Evolutionary conservation across 2,329 filamentous ascomycete species (phyloP), one percentile per base, ranked within the genome.

Genomic region (Tolypocladium amazonense): DNA sequence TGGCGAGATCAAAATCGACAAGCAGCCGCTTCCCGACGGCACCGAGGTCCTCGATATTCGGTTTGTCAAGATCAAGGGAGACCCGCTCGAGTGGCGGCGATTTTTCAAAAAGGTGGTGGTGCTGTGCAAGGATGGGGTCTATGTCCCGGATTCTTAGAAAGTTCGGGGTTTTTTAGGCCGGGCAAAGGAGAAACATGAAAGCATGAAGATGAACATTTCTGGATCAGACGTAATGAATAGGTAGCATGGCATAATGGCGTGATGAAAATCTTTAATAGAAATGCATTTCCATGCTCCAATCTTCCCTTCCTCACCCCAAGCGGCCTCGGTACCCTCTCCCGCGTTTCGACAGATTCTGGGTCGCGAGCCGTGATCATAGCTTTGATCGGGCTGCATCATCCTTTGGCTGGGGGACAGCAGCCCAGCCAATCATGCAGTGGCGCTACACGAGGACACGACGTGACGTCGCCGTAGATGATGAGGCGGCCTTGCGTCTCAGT

Each of bases 71-170:
- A 82, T 90, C 58, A 97, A 96, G 76, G 94, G 94, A 7, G 94
- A 99, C 77, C 94, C 94, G 6, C 76, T 99, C 56, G 93, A 97
- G 77, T 99, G 95, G 94, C 84, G 94, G 62, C 81, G 94, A 39
- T 91, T 99, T 71, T 99, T 99, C 80, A 99, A 99, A 76, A 92
- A 91, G 73, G 84, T 97, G n/a, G 90, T 90, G 37, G 80, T 95
- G 63, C 79, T 93, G 62, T 95, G 92, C 75, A 90, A 90, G 70
- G 91, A 96, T 70, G 91, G 86, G 11, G 87, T 97, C 53, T 89
- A 86, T 71, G 73, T 77, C 61, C 75, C 76, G 3, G 75, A 78
- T 55, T 62, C 70, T 63, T 77, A 76, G 71, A 68, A 59, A 61
- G 63, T 57, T 11, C 59, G 57, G 61, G 65, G 65, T 45, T 57